Base-by-base conservation (phyloP, 2,329 filamentous ascomycete genomes). In the Fusarium xylarioides region DNA sequence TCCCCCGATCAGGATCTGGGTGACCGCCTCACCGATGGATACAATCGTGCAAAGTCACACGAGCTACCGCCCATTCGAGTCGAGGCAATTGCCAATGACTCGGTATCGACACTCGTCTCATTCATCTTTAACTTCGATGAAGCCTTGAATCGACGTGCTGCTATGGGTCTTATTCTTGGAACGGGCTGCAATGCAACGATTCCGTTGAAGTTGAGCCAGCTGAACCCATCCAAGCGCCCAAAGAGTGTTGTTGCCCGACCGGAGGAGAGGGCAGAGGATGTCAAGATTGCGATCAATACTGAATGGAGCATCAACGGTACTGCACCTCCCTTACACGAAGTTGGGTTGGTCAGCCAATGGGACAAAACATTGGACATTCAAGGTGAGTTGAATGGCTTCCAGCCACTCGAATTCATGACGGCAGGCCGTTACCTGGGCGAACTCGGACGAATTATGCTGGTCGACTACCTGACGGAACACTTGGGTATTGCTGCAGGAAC, bases 371-470 rank as follows among this genome's bases (percentile, higher is more conserved):
- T 96, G 11, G 92, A 95, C 74, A 81, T 82, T 9, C 87, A 90
- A 50, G 91, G 91, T 74, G 91, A 93, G 75, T 85, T 85, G 11
- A 92, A 93, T 0, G 93, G 93, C 0, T 95, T 95, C 75, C 93
- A 95, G 73, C 93, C 93, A 0, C 88, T 95, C 26, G 93, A 96
- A 79, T 95, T 95, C 81, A 94, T 95, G 91, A 95, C 92, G 2
- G 89, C 92, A 6, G 93, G 93, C 5, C 86, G 93, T 44, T 95
- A 95, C 78, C 86, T 95, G 8, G 93, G 93, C 56, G 93, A 95
- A 81, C 87, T 95, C 16, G 91, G 92, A 30, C 90, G 93, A 32
- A 84, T 95, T 63, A 89, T 93, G 69, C 85, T 94, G 60, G 81
- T 91, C 44, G 91, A 93, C 77, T 91, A 92, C 76, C 81, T 92